Conservation (phyloP, 2,329 filamentous ascomycete species). For the Sarocladium brachiariae region DNA sequence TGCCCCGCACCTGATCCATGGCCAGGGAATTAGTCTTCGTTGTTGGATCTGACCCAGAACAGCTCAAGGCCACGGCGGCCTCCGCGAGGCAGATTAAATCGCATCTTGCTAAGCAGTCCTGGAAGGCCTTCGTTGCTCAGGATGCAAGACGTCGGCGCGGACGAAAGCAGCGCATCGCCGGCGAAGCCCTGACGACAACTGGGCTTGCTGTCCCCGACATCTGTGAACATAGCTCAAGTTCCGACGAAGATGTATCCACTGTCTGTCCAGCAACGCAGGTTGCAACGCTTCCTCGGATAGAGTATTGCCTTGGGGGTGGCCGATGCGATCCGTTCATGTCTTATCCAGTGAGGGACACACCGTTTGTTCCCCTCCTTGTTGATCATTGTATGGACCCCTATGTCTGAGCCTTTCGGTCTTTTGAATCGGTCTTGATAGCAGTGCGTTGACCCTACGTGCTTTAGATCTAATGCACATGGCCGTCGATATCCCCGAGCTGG, state of each 20-base stretch:
- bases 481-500: constrained; percentile 22
- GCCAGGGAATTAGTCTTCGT: constrained; percentile 14
- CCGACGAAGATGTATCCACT: neutral
- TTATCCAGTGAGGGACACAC: constrained; percentile 16
- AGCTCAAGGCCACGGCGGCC: constrained; percentile 17
- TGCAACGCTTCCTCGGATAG: constrained; percentile 11
- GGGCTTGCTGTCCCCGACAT: neutral
- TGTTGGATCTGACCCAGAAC: constrained; percentile 17
- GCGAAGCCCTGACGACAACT: neutral
- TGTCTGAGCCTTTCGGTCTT: neutral
- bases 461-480: constrained; percentile 23
- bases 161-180: neutral
- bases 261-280: neutral
- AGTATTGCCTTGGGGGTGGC: constrained; percentile 18
- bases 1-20: too few relatives aligned
- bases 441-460: neutral
- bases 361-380: constrained; percentile 17
- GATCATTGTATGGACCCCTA: constrained; percentile 19
- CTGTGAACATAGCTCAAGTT: neutral
- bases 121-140: constrained; percentile 14
- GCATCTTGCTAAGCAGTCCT: constrained; percentile 17
- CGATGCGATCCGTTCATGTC: constrained; percentile 20
- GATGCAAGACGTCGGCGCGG: neutral
- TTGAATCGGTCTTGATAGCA: neutral
- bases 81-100: constrained; percentile 15